Conservation (phyloP, 2,329 filamentous ascomycete species). For the Colletotrichum tropicale region DNA sequence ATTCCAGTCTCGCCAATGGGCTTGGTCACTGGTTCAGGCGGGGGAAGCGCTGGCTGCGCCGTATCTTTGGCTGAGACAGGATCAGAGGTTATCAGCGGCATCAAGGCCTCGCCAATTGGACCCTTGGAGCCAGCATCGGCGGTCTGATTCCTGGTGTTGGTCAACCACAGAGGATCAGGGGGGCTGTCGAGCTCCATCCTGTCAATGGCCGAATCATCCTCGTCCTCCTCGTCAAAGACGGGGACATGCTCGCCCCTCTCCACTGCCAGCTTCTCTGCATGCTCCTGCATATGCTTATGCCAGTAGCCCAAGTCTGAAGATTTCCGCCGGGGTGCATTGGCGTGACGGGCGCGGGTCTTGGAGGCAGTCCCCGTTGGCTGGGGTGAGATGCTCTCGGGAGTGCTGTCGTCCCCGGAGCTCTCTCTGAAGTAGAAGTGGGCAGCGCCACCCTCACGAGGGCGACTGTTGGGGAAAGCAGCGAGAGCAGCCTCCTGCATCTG, state of each 20-base stretch:
- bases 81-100: slow-evolving; percentile 15
- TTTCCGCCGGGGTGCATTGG: slow-evolving; percentile 53
- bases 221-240: slow-evolving; percentile 26
- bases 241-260: slow-evolving; percentile 34
- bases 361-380: slow-evolving; percentile 27
- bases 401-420: slow-evolving; percentile 63
- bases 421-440: slow-evolving; percentile 74
- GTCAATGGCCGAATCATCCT: slow-evolving; percentile 46
- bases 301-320: slow-evolving; percentile 75
- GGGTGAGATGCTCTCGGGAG: slow-evolving; percentile 40
- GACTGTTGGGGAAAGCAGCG: slow-evolving; percentile 77
- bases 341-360: slow-evolving; percentile 18
- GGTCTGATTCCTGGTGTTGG: slow-evolving; percentile 32
- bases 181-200: slow-evolving; percentile 44
- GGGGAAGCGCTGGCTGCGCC: background rate
- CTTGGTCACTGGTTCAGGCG: background rate
- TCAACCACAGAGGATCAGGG: slow-evolving; percentile 47
- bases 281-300: slow-evolving; percentile 79
- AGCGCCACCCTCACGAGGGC: slow-evolving; percentile 70
- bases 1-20: slow-evolving; percentile 12
- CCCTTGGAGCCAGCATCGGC: background rate
- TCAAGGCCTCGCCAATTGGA: slow-evolving; percentile 20
- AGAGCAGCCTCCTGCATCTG: slow-evolving; percentile 80
- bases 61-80: background rate
- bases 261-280: slow-evolving; percentile 69